phyloP scores from a whole-genome alignment of 768 basidiomycete species.

The Calocera cornea region DNA sequence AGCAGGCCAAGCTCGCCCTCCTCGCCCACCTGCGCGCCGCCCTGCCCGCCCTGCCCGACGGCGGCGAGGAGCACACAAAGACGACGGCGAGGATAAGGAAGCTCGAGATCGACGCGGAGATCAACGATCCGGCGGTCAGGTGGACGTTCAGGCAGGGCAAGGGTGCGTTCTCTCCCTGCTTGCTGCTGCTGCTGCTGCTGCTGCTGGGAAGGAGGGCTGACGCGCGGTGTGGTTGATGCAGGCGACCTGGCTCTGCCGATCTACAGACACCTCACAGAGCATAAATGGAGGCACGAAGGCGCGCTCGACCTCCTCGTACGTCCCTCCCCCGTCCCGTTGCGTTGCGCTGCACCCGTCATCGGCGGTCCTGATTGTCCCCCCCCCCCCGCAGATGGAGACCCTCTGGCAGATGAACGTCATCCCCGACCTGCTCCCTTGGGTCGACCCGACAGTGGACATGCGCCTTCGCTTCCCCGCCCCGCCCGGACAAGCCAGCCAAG shows the following conservation, averaged over 20 bases:
- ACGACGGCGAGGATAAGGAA: conserved; percentile 42
- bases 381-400: conserved; percentile 64
- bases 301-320: conserved; percentile 69
- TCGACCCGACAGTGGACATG: conserved; percentile 64
- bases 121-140: conserved; percentile 72
- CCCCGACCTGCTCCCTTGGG: conserved; percentile 64
- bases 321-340: background rate
- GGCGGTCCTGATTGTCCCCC: background rate
- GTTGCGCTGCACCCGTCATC: background rate
- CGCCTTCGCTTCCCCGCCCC: conserved; percentile 44
- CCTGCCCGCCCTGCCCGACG: background rate
- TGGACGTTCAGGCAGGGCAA: conserved; percentile 69
- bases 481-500: conserved; percentile 17
- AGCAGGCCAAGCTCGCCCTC: background rate
- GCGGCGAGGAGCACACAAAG: conserved; percentile 32
- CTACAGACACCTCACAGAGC: conserved; percentile 69
- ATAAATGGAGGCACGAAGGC: conserved; percentile 75
- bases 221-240: too few species aligned
- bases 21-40: background rate
- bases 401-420: conserved; percentile 81
- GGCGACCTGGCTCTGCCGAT: conserved; percentile 35
- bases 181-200: background rate
- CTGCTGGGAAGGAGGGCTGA: background rate
- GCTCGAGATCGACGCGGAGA: conserved; percentile 63
- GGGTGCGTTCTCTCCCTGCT: conserved; percentile 36